These are phyloP conservation scores for Phyllachora maydis DNA, from an alignment of 2,329 filamentous ascomycete species.

Conservation along the genomic window DNA sequence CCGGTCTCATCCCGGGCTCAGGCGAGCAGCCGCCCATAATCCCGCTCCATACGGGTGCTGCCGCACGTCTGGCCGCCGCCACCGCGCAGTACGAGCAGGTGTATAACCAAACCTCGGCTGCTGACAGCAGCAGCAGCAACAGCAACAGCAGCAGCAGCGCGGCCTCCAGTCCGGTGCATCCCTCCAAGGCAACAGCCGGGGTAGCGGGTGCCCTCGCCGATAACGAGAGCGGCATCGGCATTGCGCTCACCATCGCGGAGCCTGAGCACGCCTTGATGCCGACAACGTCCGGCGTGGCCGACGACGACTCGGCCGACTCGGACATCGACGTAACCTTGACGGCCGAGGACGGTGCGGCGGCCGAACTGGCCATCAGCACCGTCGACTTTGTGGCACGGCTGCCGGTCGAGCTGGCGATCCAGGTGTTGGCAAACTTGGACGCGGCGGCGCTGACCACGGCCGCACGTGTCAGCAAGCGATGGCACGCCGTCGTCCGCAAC, in stretches of 20 bases:
- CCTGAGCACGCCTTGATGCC: conserved; percentile 5
- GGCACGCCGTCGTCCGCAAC: conserved; percentile 24
- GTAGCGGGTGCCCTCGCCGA: too few relatives aligned
- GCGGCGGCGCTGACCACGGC: conserved; percentile 26
- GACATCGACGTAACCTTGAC: conserved; percentile 13
- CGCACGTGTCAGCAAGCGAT: conserved; percentile 26
- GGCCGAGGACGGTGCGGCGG: conserved; percentile 12
- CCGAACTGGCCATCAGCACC: conserved; percentile 22
- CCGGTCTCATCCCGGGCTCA: conserved; percentile 23
- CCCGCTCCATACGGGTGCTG: conserved; percentile 35
- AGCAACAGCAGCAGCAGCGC: background rate
- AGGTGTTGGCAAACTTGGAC: conserved; percentile 35
- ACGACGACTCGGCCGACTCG: conserved; percentile 15
- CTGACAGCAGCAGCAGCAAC: background rate
- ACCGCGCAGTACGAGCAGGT: conserved; percentile 14
- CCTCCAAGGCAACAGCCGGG: background rate
- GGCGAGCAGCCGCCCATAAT: conserved; percentile 37
- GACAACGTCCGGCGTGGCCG: conserved; percentile 8
- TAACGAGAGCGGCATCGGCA: conserved; percentile 43
- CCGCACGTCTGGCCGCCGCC: conserved; percentile 35
- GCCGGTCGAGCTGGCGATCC: conserved; percentile 36
- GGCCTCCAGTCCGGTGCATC: background rate
- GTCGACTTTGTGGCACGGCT: conserved; percentile 36
- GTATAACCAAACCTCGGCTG: background rate
- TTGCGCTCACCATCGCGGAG: conserved; percentile 25